A percentile compares a stretch with the other conserved stretches of the same genome.
Evolutionary conservation across 2,329 filamentous ascomycete species (phyloP).

Genomic region (Neoarthrinium moseri): DNA sequence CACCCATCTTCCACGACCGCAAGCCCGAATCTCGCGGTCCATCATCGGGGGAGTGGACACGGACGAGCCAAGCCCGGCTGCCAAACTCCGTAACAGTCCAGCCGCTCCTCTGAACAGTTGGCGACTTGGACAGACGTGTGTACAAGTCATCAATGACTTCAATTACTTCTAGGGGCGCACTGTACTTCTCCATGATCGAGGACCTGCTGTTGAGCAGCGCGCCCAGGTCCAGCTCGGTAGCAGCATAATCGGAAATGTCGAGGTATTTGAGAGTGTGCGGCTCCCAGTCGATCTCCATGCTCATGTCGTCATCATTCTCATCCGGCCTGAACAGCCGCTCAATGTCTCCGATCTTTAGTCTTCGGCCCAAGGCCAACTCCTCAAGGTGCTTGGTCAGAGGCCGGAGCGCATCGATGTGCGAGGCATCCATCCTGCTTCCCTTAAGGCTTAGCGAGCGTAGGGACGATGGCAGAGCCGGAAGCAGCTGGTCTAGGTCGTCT

Average conservation of each 20-base stretch:
- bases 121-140: conserved; percentile 61
- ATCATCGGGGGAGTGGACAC: conserved; percentile 38
- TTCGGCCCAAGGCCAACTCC: conserved; percentile 71
- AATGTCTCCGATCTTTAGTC: conserved; percentile 64
- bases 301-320: conserved; percentile 27
- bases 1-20: conserved; percentile 79
- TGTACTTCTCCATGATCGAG: conserved; percentile 56
- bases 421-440: conserved; percentile 66
- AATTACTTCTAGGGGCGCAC: conserved; percentile 71
- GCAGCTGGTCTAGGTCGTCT: conserved; percentile 62
- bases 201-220: conserved; percentile 50
- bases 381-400: conserved; percentile 71
- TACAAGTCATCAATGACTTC: conserved; percentile 71
- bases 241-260: conserved; percentile 71
- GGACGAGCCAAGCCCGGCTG: conserved; percentile 65
- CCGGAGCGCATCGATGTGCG: conserved; percentile 63
- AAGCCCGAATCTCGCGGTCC: conserved; percentile 53
- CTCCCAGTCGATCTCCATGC: conserved; percentile 40
- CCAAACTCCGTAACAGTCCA: conserved; percentile 73
- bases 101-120: conserved; percentile 59
- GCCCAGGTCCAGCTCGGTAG: conserved; percentile 58
- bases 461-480: conserved; percentile 64
- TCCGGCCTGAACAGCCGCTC: conserved; percentile 61
- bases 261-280: conserved; percentile 69
- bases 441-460: conserved; percentile 75